Base-by-base conservation (phyloP, 1,139 yeast genomes). In the Kodamaea ohmeri region DNA sequence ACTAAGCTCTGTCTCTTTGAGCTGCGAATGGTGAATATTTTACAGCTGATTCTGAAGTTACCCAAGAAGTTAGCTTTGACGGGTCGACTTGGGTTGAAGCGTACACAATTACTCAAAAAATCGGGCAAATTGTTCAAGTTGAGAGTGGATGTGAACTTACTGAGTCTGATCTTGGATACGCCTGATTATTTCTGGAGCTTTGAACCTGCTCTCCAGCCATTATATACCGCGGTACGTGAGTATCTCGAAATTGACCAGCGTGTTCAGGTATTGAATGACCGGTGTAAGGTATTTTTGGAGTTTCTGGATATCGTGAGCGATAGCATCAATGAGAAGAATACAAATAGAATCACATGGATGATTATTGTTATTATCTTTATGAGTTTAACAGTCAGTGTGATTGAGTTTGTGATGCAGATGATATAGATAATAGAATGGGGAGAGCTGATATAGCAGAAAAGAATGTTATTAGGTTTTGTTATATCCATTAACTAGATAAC, bases 121-220 rank as follows among this genome's bases (percentile, higher is more conserved):
- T 85, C 96, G 1, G 98, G 98, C 11, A 82, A 85, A 54, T 64
- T 92, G 37, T 90, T 90, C 67, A 90, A 89, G 51, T 61, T 92
- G 22, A 69, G 98, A 34, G 96, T 90, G 6, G 98, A 92, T 60
- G 97, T 92, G 3, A 92, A 92, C 56, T 66, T 92, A 40, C 83
- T 94, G 5, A 86, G 96, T 11, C 87, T 89, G 43, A 90, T 92
- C 17, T 69, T 92, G 40, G 98, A 92, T 55, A 89, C 96, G 0
- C 98, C 98, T 0, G 96, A 87, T 42, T 89, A 88, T 53, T 92
- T 92, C 59, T 92, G 98, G 98, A 86, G 92, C 18, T 78, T 84
- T 45, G 98, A 92, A 60, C 98, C 98, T 3, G 90, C 96, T 25
- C 72, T 92, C 46, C 95, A 90, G 57, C 97, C 97, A 2, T 67